Percentiles rank a stretch among this genome's conserved stretches.
These are phyloP conservation scores for Gracilaria domingensis DNA, from an alignment of 23 red algal species.

Conservation along the genomic window DNA sequence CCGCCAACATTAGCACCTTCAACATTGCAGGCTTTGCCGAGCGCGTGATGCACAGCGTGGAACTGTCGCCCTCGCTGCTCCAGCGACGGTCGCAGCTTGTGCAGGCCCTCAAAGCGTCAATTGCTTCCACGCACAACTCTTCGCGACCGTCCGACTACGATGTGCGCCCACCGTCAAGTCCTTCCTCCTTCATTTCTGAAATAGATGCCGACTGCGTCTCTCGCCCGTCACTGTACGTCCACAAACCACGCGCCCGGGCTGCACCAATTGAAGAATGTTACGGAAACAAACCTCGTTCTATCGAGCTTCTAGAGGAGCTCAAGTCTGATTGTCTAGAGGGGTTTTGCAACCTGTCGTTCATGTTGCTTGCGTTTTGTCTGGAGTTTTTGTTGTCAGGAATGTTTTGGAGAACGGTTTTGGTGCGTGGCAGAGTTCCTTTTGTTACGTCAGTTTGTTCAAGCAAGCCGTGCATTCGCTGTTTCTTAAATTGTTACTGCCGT, in stretches of 20 bases:
- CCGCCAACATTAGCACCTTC: background rate
- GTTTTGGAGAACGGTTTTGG: slow-evolving; percentile 75
- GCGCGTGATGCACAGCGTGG: slow-evolving; percentile 6
- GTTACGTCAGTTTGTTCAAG: slow-evolving; percentile 41
- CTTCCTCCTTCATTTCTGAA: slow-evolving; percentile 37
- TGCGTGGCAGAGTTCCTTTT: slow-evolving; percentile 40
- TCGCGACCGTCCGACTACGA: background rate
- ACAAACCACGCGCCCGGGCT: slow-evolving; percentile 44
- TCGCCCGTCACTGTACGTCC: slow-evolving; percentile 53
- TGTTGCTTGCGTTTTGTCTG: slow-evolving; percentile 83
- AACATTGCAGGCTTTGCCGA: background rate
- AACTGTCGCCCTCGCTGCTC: background rate
- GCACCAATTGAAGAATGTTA: slow-evolving; percentile 64
- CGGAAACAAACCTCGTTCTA: slow-evolving; percentile 42
- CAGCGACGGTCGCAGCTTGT: slow-evolving; percentile 11
- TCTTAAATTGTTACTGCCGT: slow-evolving; percentile 40
- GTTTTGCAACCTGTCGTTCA: slow-evolving; percentile 87
- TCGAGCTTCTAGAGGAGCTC: slow-evolving; percentile 79
- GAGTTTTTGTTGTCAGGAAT: slow-evolving; percentile 78
- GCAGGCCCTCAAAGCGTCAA: background rate
- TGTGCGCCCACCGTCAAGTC: slow-evolving; percentile 6
- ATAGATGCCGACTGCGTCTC: slow-evolving; percentile 36
- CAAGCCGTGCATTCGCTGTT: slow-evolving; percentile 52
- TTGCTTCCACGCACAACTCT: background rate
- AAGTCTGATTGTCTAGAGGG: slow-evolving; percentile 85